Evolutionary conservation across 345 rosid genomes (phyloP), one percentile per base, ranked within the genome.

Genomic region (Populus davidiana): DNA sequence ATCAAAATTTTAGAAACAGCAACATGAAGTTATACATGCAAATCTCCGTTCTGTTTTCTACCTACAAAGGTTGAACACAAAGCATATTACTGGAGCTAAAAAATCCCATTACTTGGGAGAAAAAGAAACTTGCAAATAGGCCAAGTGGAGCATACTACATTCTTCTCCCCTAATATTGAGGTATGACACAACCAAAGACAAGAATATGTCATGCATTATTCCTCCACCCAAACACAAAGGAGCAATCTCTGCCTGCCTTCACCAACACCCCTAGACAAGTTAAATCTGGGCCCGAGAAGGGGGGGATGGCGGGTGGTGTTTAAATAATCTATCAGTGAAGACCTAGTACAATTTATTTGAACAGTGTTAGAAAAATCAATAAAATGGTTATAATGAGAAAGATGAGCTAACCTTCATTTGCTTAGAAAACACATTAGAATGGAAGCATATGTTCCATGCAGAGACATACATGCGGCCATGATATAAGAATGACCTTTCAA

Each of bases 391-490:
- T 47, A 75, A 80, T 21, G 20, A 82, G 67, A 83, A 61, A 35
- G 35, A 64, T 50, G 38, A 25, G 77, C 91, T 80, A 59, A 93
- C 99, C 99, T 96, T 96, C 91, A 96, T 90, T 82, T 96, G 99
- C 91, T 96, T 96, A 71, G 99, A 96, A 79, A 96, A 96, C 75
- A 96, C 95, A 83, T 96, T 96, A 49, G 98, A 93, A 88, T 93
- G 99, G 83, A 96, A 96, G 89, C 99, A 96, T 80, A 96, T 93
- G 84, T 91, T 94, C 99, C 99, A 96, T 36, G 99, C 87, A 29
- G 98, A 96, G 79, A 93, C 98, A 86, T 93, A 96, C 89, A 93
- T 96, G 66, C 99, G 97, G 72, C 99, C 99, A 77, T 96, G 99
- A 78, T 96, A 96, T 86, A 96, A 83, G 86, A 96, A 96, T 74